Percentiles rank a stretch among this genome's conserved stretches.
These are phyloP conservation scores for Kwoniella dejecticola DNA, from an alignment of 768 basidiomycete species.

Conservation along the genomic window DNA sequence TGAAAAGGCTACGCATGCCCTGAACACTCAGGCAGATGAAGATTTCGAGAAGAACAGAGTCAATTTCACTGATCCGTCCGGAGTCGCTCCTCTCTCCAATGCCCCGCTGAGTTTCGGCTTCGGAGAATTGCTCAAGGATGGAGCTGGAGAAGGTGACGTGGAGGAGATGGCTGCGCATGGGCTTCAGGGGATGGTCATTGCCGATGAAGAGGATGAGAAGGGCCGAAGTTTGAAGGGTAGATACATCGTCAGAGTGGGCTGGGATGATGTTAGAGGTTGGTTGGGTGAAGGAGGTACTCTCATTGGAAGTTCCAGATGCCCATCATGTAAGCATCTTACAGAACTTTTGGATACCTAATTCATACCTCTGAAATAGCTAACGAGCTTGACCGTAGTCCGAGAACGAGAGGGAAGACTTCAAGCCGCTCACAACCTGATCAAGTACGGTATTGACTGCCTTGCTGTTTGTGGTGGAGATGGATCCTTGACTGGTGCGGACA, in stretches of 20 bases:
- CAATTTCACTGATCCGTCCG: slow-evolving; percentile 31
- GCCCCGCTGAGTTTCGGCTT: slow-evolving; percentile 54
- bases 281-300: slow-evolving; percentile 66
- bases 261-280: slow-evolving; percentile 98
- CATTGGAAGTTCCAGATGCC: slow-evolving; percentile 54
- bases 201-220: slow-evolving; percentile 59
- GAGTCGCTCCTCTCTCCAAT: slow-evolving; percentile 41
- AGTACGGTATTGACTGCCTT: slow-evolving; percentile 94
- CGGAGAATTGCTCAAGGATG: slow-evolving; percentile 61
- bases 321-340: slow-evolving; percentile 47
- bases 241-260: slow-evolving; percentile 93
- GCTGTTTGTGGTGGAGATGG: slow-evolving; percentile 98
- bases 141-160: slow-evolving; percentile 65
- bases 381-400: slow-evolving; percentile 67
- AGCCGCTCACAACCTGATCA: slow-evolving; percentile 87
- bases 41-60: slow-evolving; percentile 18
- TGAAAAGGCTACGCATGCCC: slow-evolving; percentile 18
- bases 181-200: slow-evolving; percentile 12
- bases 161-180: slow-evolving; percentile 43
- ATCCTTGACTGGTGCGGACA: slow-evolving; percentile 91
- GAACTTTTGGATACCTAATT: background rate
- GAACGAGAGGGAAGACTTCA: slow-evolving; percentile 82
- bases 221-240: slow-evolving; percentile 73
- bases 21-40: slow-evolving; percentile 10
- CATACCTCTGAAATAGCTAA: too few species aligned